Evolutionary conservation across 106 monocot species (phyloP).

Genomic region (Alisma plantagoaquatica): DNA sequence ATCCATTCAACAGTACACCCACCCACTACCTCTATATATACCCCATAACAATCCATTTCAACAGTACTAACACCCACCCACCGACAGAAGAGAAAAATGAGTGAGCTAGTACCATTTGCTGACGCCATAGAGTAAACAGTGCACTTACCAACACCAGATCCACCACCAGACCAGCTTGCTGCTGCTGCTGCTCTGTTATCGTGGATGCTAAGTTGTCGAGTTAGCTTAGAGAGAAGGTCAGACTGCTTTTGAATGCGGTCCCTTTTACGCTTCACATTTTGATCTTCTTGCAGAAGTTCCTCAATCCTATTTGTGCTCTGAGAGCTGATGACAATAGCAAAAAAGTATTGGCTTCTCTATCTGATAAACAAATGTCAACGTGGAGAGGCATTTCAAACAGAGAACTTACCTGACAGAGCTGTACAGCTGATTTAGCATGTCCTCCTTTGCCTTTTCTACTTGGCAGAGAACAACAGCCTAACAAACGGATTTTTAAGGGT

Average conservation of each 20-base stretch:
- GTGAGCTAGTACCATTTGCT: no score
- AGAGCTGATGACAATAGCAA: slow-evolving; percentile 35
- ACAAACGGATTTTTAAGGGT: no score
- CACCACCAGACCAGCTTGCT: slow-evolving; percentile 48
- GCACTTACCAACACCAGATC: slow-evolving; percentile 37
- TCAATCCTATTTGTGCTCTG: slow-evolving; percentile 78
- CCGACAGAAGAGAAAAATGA: no score
- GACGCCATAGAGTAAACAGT: no score
- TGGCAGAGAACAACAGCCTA: slow-evolving; percentile 93
- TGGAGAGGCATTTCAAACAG: no score
- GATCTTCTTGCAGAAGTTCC: slow-evolving; percentile 84
- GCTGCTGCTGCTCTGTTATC: slow-evolving; percentile 53
- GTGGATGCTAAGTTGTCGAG: slow-evolving; percentile 77
- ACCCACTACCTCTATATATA: no score
- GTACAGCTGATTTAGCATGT: slow-evolving; percentile 97
- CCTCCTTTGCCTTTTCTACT: slow-evolving; percentile 99
- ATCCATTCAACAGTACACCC: no score
- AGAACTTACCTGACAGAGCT: slow-evolving; percentile 67
- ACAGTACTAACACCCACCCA: no score
- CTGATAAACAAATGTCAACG: no score
- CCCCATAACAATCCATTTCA: no score
- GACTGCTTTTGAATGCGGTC: slow-evolving; percentile 75
- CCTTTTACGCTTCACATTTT: slow-evolving; percentile 70
- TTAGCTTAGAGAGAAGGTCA: slow-evolving; percentile 81
- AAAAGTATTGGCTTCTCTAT: no score